A percentile compares a stretch with the other conserved stretches of the same genome.
Evolutionary conservation across 2,329 filamentous ascomycete genomes (phyloP).

Genomic region (Sporothrix humicola): DNA sequence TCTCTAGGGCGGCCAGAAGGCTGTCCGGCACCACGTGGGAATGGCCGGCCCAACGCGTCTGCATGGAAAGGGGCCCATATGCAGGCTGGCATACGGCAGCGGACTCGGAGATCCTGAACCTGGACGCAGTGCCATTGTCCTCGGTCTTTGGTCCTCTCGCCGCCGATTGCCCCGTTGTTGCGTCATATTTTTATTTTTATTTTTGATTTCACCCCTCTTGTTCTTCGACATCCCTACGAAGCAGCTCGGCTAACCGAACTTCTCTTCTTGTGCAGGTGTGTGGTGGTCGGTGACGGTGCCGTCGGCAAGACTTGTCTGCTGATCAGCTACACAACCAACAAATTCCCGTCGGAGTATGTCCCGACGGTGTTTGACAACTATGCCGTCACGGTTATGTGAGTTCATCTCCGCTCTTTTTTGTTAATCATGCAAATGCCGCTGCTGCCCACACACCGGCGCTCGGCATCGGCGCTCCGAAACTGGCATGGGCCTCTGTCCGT

Average conservation of each 20-base stretch:
- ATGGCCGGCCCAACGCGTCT: slow-evolving; percentile 28
- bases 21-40: slow-evolving; percentile 24
- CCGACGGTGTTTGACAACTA: slow-evolving; percentile 99
- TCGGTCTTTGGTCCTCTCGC: neutral
- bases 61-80: neutral
- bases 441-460: no score
- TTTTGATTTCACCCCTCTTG: neutral
- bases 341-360: slow-evolving; percentile 99
- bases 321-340: slow-evolving; percentile 99
- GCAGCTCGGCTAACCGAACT: slow-evolving; percentile 20
- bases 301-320: slow-evolving; percentile 99
- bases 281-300: slow-evolving; percentile 98
- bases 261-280: slow-evolving; percentile 68
- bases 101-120: neutral
- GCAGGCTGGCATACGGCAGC: neutral
- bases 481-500: no score
- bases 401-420: slow-evolving; percentile 41
- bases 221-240: neutral
- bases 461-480: no score
- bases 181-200: neutral
- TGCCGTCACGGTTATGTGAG: slow-evolving; percentile 99
- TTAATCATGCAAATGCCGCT: neutral
- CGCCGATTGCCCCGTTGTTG: neutral
- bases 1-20: neutral
- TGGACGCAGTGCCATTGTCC: no score